A percentile compares a stretch with the other conserved stretches of the same genome.
These are phyloP conservation scores for Casaregolazyma lundiana DNA, from an alignment of 1,139 yeast species.

Conservation along the genomic window DNA sequence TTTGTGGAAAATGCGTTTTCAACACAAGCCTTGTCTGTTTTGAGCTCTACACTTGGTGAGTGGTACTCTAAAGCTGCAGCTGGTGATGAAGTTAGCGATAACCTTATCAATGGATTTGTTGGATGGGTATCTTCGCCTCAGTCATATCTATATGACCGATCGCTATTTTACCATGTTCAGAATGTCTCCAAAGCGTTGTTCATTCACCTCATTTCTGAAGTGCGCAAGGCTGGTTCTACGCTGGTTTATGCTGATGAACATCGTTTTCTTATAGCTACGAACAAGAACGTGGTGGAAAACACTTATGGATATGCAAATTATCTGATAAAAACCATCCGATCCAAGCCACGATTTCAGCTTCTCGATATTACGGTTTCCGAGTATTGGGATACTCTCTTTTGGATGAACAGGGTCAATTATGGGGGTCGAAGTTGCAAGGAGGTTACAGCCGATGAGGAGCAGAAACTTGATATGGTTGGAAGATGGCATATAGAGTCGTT, in stretches of 20 bases:
- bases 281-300: constrained; percentile 74
- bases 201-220: constrained; percentile 75
- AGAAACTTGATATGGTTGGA: constrained; percentile 55
- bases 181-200: constrained; percentile 81
- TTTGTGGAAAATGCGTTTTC: constrained; percentile 63
- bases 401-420: constrained; percentile 92
- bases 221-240: constrained; percentile 68
- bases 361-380: constrained; percentile 68
- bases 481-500: constrained; percentile 79
- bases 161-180: constrained; percentile 81
- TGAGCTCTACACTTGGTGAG: constrained; percentile 70
- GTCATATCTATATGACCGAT: constrained; percentile 70
- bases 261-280: constrained; percentile 66
- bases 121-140: constrained; percentile 81
- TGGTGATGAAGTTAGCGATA: constrained; percentile 69
- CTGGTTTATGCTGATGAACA: constrained; percentile 80
- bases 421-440: constrained; percentile 72
- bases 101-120: constrained; percentile 76
- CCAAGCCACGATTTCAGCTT: constrained; percentile 77
- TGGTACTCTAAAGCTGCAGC: constrained; percentile 94
- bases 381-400: constrained; percentile 86
- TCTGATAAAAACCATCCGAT: constrained; percentile 69
- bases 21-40: constrained; percentile 64
- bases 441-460: constrained; percentile 42
- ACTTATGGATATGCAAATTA: constrained; percentile 94